Conservation (phyloP, 2,329 filamentous ascomycete genomes). For the Grosmannia serpens region DNA sequence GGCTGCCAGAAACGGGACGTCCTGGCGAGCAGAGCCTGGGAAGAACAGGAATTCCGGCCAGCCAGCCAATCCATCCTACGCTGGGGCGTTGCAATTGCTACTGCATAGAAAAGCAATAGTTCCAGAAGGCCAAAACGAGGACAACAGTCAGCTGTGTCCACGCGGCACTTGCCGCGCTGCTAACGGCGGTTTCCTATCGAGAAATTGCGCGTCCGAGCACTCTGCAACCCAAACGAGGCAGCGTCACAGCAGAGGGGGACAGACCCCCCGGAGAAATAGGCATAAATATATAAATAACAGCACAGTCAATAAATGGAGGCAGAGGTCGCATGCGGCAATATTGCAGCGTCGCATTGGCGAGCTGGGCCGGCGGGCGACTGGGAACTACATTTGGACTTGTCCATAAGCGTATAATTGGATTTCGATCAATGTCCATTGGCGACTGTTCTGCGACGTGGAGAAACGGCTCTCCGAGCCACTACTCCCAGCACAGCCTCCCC, state of each 20-base stretch:
- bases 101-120: no score
- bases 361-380: not conserved
- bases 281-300: slow-evolving; percentile 2
- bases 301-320: not conserved
- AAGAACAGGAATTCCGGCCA: no score
- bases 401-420: not conserved
- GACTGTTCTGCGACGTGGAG: not conserved
- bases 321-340: not conserved
- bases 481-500: not conserved
- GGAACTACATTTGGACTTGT: not conserved
- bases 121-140: not conserved
- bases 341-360: not conserved
- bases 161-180: not conserved
- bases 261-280: not conserved
- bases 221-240: not conserved
- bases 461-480: not conserved
- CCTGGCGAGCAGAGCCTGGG: no score
- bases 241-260: not conserved
- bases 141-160: not conserved
- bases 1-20: no score
- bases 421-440: not conserved
- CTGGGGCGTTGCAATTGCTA: no score
- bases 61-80: no score
- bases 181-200: not conserved
- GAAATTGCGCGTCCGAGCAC: not conserved